Evolutionary conservation across 179 eudicot species (phyloP), one percentile per base, ranked within the genome.

Genomic region (Actinidia arguta): DNA sequence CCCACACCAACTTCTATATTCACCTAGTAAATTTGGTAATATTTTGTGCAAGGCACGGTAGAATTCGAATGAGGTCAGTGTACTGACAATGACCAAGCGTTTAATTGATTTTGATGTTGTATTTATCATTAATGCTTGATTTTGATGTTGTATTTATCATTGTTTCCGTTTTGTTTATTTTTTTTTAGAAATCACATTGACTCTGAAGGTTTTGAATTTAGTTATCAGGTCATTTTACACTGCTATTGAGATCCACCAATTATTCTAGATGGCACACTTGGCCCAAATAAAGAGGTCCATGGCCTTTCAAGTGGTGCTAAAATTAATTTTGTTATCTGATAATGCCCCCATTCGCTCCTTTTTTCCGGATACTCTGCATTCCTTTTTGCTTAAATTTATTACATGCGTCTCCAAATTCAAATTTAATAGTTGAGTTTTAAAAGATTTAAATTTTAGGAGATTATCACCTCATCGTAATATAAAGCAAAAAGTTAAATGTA

Each of bases 261-360:
- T 93, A 84, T 70, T 83, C 90, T 83, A 83, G 86, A 95, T 88
- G 92, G 92, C 78, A 93, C 92, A 58, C 88, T 96, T 52, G 96
- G 99, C 81, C 93, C 93, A 63, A 98, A 91, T 84, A 31, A 92
- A 78, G 92, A 88, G 90, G 82, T 96, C 82, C 85, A 88, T 68
- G 99, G 97, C 85, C 85, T 96, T 85, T 98, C 99, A 48, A 92
- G 83, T 83, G 99, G 97, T 73, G 92, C 99, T 74, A 94, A 90
- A 90, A 86, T 96, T 88, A 94, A 94, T 85, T 96, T 94, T 82
- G 93, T 91, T 83, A 84, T 90, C 82, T 94, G 99, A 98, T 96
- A 91, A 87, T 78, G n/a, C 72, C 62, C 80, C 2, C 36, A 31
- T 31, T 31, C 36, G 2, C 36, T 31, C 36, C 36, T 31, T 31